Percentiles rank a stretch among this genome's conserved stretches.
Conservation (phyloP, 2,329 filamentous ascomycete genomes). For the Venturia nashicola region DNA sequence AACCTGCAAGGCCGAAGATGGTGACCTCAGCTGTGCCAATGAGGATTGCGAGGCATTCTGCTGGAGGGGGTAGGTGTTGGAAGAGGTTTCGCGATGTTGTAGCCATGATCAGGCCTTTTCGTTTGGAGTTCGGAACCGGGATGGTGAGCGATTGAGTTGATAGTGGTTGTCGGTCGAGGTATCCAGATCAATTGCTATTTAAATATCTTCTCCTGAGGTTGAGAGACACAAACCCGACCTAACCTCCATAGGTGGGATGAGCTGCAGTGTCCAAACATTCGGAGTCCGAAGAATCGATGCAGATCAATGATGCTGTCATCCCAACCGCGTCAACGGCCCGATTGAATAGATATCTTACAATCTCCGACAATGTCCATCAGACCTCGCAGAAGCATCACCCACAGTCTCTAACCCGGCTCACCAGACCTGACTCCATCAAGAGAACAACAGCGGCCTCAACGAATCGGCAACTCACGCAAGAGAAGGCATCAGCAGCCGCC, state of each 20-base stretch:
- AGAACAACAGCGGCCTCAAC: not conserved
- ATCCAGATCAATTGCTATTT: not conserved
- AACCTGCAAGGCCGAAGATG: conserved; percentile 19
- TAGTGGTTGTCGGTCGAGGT: not conserved
- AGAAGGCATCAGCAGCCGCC: not conserved
- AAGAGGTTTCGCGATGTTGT: conserved; percentile 12
- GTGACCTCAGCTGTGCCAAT: conserved; percentile 20
- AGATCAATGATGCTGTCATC: not conserved
- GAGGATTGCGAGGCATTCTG: conserved; percentile 23
- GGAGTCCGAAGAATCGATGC: not conserved
- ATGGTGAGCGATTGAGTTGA: not conserved
- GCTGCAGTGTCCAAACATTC: no score
- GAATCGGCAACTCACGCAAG: not conserved
- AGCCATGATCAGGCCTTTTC: not conserved
- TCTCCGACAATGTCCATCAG: no score
- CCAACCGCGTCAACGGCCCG: not conserved
- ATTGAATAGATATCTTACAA: not conserved
- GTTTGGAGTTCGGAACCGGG: not conserved
- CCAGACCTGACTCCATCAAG: not conserved
- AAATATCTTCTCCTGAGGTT: not conserved
- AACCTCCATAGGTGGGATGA: no score
- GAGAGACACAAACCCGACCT: not conserved
- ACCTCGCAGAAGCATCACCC: not conserved
- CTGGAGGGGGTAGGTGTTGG: conserved; percentile 20
- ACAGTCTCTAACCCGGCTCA: no score